phyloP scores from a whole-genome alignment of 352 stramenopile species.

The Phytopythium kandeliae region DNA sequence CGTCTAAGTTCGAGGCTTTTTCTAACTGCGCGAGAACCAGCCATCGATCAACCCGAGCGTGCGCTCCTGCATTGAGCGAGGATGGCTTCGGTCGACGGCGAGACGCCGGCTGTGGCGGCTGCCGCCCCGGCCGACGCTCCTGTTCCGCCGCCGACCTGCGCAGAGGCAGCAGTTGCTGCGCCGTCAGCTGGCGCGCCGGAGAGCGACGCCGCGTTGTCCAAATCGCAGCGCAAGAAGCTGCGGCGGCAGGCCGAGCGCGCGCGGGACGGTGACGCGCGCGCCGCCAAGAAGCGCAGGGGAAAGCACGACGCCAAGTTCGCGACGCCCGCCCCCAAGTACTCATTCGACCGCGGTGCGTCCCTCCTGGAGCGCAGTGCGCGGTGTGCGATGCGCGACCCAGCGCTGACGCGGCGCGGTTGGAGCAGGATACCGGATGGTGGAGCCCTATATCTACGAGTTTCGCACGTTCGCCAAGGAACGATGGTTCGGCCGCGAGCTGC shows the following conservation, averaged over 20 bases:
- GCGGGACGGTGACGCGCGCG: constrained; percentile 14
- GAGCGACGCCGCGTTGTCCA: constrained; percentile 14
- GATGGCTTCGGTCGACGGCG: no score
- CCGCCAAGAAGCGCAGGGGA: constrained; percentile 44
- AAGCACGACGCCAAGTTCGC: constrained; percentile 47
- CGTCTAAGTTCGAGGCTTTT: no score
- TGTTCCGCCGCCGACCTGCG: no score
- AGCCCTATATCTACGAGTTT: constrained; percentile 96
- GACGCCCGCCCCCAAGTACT: constrained; percentile 46
- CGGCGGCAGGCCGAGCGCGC: constrained; percentile 15
- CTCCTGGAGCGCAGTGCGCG: no score
- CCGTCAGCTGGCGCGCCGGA: neutral
- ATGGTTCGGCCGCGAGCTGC: constrained; percentile 89
- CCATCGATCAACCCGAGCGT: no score
- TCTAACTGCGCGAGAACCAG: no score
- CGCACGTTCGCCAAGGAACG: constrained; percentile 93
- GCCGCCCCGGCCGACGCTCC: no score
- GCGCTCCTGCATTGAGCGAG: no score
- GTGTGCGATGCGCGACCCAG: no score
- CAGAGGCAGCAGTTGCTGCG: neutral
- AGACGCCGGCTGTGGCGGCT: no score
- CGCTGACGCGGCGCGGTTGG: no score
- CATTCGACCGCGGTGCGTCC: constrained; percentile 39
- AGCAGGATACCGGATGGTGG: constrained; percentile 81
- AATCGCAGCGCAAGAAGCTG: constrained; percentile 46